Conservation (phyloP, 2,329 filamentous ascomycete species). For the Verticillium albo-atrum region DNA sequence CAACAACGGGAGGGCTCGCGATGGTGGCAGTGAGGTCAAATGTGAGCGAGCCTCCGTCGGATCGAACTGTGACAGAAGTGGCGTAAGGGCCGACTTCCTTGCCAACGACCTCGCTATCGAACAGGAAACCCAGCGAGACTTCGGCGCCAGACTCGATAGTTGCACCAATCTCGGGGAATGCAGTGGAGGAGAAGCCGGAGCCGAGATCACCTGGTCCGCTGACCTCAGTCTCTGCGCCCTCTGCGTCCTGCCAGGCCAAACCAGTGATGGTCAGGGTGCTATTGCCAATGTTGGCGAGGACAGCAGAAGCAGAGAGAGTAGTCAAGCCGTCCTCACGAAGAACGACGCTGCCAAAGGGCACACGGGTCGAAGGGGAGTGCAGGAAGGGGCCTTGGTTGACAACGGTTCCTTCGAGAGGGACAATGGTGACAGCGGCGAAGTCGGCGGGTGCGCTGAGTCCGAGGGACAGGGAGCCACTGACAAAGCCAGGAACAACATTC, state of each 20-base stretch:
- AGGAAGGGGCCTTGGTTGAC: conserved; percentile 30
- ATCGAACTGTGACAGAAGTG: conserved; percentile 28
- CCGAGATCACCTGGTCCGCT: conserved; percentile 22
- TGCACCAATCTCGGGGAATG: conserved; percentile 22
- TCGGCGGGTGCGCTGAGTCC: conserved; percentile 28
- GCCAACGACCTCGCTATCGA: conserved; percentile 19
- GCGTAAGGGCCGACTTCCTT: conserved; percentile 15
- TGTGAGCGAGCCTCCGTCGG: conserved; percentile 25
- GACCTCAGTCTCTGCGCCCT: conserved; percentile 21
- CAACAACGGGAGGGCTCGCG: conserved; percentile 25
- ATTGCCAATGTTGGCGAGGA: conserved; percentile 32
- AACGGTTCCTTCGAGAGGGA: conserved; percentile 30
- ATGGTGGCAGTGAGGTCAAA: conserved; percentile 27
- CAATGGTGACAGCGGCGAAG: conserved; percentile 29
- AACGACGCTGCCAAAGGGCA: conserved; percentile 34
- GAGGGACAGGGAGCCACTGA: conserved; percentile 29
- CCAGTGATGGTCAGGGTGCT: conserved; percentile 28
- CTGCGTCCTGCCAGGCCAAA: conserved; percentile 24
- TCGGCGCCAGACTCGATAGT: conserved; percentile 24
- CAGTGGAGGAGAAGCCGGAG: conserved; percentile 22
- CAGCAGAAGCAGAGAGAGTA: conserved; percentile 23
- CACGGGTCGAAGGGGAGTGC: conserved; percentile 26
- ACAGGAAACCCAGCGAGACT: conserved; percentile 17
- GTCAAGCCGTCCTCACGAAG: conserved; percentile 21
- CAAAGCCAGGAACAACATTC: conserved; percentile 26